Evolutionary conservation across 345 rosid genomes (phyloP), one percentile per base, ranked within the genome.

Genomic region (Tarenaya hassleriana): DNA sequence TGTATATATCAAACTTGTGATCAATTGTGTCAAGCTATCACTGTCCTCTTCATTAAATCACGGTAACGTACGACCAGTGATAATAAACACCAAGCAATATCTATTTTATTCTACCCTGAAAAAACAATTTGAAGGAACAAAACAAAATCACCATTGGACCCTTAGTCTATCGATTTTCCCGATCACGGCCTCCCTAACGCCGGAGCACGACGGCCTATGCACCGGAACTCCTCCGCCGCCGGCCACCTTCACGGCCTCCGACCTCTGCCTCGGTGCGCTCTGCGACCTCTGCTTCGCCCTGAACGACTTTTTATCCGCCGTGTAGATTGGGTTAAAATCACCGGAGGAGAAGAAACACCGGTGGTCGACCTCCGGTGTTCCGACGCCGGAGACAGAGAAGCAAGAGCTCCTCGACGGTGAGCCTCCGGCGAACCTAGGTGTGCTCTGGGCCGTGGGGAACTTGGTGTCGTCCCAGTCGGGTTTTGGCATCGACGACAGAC

Each of bases 181-280:
- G 12, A 58, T 59, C 42, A 65, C 69, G 5, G 55, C 60, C 21
- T 65, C 64, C 58, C 60, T 13, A 1, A 65, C 48, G 44, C 64
- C 64, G 0, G 50, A 58, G 32, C 55, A 65, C 10, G 64, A 65
- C 54, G 20, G 69, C 44, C 69, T 65, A 16, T 45, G 69, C 59
- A 32, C 12, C 41, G 35, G 40, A 57, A 27, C 47, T 19, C 40
- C 47, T 0, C 52, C 61, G 48, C 18, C 11, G 1, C 50, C 62
- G 8, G 29, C 8, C 0, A 0, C 8, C 9, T 24, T 19, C 11
- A 31, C 50, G 19, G 2, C 35, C 41, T 78, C 96, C 0, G 95
- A 88, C 64, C 96, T 75, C 49, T 92, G 96, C 59, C 75, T 88
- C 5, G 95, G 96, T 3, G 95, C 95, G 35, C 95, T 88, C 34